Base-by-base conservation (phyloP, 2,329 filamentous ascomycete species). In the Exophiala calicioides region DNA sequence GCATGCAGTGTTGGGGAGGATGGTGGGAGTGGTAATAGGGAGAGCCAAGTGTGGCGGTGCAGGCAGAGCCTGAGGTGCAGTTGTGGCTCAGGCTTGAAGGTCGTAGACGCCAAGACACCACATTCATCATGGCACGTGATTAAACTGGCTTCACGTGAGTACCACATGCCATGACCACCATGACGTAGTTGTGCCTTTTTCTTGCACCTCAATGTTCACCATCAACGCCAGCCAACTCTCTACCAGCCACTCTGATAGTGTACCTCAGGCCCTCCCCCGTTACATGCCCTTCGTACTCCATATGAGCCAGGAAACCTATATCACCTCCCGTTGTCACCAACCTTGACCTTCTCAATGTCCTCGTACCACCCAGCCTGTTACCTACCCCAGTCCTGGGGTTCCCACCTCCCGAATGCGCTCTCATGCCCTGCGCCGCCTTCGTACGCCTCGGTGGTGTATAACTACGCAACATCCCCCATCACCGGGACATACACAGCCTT, bases 361-460 rank as follows among this genome's bases (percentile, higher is more conserved):
- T 34, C 38, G 19, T 57, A 52, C 44, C 57, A 58, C 39, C 58
- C 58, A 24, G 47, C 54, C 24, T 57, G 54, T 41, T 58, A 58
- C 42, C 47, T 58, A 23, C 58, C 58, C 10, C 49, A 52, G 18
- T 46, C 54, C 16, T 41, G 56, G 47, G 39, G 49, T 5, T 47
- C 44, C 19, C 54, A 55, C 41, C 26, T 60, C 27, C 57, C 58
- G 20, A 39, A 43, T 21, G 55, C 52, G 1, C 26, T 60, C 34
- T 50, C 58, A 35, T 58, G 58, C 47, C 52, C 56, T 18, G 55
- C 58, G 20, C 58, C 58, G 13, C 56, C 56, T 2, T 55, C 56
- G 3, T 50, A 47, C 21, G 39, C 52, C 20, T 40, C 45, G 24
- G 52, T 31, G 6, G 31, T 55, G 13, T 58, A 58, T 42, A 50